Evolutionary conservation across 108 stramenopile species (phyloP), one percentile per base, ranked within the genome.

Genomic region (Nitzschia inconspicua): DNA sequence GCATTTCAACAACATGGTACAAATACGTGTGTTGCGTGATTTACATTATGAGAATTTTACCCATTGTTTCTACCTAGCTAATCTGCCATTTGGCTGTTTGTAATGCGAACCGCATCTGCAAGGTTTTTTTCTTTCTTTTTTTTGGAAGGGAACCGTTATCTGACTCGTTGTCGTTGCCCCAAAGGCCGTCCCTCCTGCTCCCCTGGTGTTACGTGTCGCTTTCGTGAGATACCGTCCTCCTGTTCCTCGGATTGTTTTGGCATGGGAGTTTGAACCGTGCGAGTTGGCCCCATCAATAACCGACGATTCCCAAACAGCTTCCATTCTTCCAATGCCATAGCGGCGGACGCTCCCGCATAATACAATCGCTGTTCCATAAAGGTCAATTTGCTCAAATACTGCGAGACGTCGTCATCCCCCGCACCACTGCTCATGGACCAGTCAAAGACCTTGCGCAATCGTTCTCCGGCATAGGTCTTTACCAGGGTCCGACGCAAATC

Each of bases 341-440:
- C 75, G 6, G 79, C 79, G 23, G 52, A 44, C 19, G 80, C 60
- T 27, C 83, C 83, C 44, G 47, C 42, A 9, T 60, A 61, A 73
- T 78, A 85, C 54, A 85, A 57, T 20, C 55, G 57, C 35, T 61
- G 63, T 56, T 85, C 83, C 75, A 85, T 76, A 37, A 58, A 50
- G 25, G 74, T 76, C 57, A 85, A 64, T 42, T 60, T 41, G 28
- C 24, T 37, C 20, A 76, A 47, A 57, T 71, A 78, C 7, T 40
- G 56, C 18, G 62, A 64, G 22, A 80, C 83, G 65, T 85, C 83
- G 39, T 71, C 70, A 63, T 85, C 83, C 20, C 25, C 26, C 31
- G 77, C 78, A 24, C 75, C 75, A 4, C 49, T 55, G 57, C 77
- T 76, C 30, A 81, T 58, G 3, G 80, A 65, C 83, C 83, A 85